Conservation (phyloP, 768 basidiomycete genomes). For the Rhizopogon vesiculosus region DNA sequence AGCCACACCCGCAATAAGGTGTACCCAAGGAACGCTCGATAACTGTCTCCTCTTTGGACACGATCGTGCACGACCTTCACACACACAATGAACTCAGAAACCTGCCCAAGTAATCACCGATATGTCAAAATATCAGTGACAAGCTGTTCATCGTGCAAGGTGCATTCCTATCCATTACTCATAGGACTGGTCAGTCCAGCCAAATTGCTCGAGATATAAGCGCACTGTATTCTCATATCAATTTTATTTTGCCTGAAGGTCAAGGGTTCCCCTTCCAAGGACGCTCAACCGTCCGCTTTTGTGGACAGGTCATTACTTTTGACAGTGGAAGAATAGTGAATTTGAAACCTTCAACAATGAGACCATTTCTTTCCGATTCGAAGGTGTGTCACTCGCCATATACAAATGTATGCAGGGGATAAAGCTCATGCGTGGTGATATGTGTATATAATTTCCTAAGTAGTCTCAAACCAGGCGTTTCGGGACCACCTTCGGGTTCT, state of each 20-base stretch:
- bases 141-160: constrained; percentile 10
- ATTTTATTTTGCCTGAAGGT: constrained; percentile 29
- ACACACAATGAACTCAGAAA: too few species aligned
- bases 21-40: too few species aligned
- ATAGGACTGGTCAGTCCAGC: constrained; percentile 79
- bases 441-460: constrained; percentile 54
- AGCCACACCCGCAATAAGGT: too few species aligned
- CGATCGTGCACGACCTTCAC: too few species aligned
- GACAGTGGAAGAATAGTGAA: constrained; percentile 80
- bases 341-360: constrained; percentile 68
- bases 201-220: constrained; percentile 82
- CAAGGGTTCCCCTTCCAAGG: constrained; percentile 58
- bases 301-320: constrained; percentile 89
- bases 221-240: neutral
- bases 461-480: too few species aligned
- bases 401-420: constrained; percentile 45
- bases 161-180: constrained; percentile 83
- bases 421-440: constrained; percentile 85
- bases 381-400: neutral
- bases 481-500: too few species aligned
- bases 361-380: constrained; percentile 16
- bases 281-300: constrained; percentile 60
- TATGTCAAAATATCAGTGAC: too few species aligned
- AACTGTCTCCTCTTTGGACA: too few species aligned
- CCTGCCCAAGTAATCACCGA: too few species aligned